Evolutionary conservation across 2,329 filamentous ascomycete species (phyloP).

Genomic region (Ophiostoma ulmi): DNA sequence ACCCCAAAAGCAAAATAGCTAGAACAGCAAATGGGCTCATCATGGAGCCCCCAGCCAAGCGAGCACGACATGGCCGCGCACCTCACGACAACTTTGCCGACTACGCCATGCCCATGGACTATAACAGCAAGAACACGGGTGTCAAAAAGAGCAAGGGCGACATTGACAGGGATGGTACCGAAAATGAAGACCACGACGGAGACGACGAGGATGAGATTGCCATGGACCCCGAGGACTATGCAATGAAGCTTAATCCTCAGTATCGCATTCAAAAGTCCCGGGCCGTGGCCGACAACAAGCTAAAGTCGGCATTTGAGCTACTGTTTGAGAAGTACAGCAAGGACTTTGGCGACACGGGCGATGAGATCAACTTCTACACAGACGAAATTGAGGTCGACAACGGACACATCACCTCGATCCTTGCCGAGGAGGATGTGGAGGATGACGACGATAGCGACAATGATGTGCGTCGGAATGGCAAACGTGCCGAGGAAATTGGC

Average conservation of each 20-base stretch:
- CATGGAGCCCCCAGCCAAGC: slow-evolving; percentile 27
- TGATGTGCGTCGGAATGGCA: slow-evolving; percentile 27
- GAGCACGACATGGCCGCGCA: slow-evolving; percentile 22
- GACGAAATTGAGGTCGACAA: slow-evolving; percentile 85
- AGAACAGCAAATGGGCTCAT: slow-evolving; percentile 15
- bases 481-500: neutral
- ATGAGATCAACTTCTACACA: slow-evolving; percentile 81
- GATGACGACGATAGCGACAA: slow-evolving; percentile 28
- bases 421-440: slow-evolving; percentile 33
- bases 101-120: slow-evolving; percentile 9
- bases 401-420: slow-evolving; percentile 63
- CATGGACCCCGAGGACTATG: slow-evolving; percentile 45
- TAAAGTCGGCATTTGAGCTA: slow-evolving; percentile 78
- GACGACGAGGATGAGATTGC: slow-evolving; percentile 46
- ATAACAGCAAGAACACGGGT: slow-evolving; percentile 4
- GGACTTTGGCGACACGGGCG: slow-evolving; percentile 76
- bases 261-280: slow-evolving; percentile 58
- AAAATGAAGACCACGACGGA: slow-evolving; percentile 28
- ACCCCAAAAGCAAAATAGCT: neutral
- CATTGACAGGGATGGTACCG: neutral
- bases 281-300: slow-evolving; percentile 60
- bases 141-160: neutral
- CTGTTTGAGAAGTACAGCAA: slow-evolving; percentile 86
- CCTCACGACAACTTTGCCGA: slow-evolving; percentile 14
- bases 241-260: slow-evolving; percentile 47